These are phyloP conservation scores for Spergularia marina DNA, from an alignment of 148 eudicot genomes.

Conservation along the genomic window DNA sequence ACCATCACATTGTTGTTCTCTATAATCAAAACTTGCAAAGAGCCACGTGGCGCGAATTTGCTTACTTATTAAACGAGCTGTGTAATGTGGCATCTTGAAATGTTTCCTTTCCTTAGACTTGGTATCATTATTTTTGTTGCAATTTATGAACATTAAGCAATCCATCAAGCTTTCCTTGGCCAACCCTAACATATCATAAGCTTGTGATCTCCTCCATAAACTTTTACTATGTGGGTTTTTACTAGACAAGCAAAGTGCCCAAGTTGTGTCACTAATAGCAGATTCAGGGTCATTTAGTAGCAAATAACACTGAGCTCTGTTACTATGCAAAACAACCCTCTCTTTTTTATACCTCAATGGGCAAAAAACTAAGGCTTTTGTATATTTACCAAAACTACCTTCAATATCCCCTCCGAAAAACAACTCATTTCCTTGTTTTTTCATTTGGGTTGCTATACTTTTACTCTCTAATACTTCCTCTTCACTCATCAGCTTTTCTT, in stretches of 20 bases:
- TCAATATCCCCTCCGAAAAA: conserved; percentile 55
- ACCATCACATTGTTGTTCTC: neutral
- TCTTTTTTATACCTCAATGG: conserved; percentile 64
- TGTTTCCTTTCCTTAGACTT: conserved; percentile 22
- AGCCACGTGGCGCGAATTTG: conserved; percentile 75
- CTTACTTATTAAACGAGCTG: conserved; percentile 60
- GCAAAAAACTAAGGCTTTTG: conserved; percentile 63
- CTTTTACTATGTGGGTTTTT: conserved; percentile 70
- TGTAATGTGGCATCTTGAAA: conserved; percentile 51
- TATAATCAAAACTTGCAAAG: conserved; percentile 32
- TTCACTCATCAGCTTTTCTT: conserved; percentile 42
- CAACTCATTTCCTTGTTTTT: conserved; percentile 62
- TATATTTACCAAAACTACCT: conserved; percentile 51
- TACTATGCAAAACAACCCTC: conserved; percentile 70
- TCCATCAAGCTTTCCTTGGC: conserved; percentile 86
- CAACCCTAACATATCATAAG: conserved; percentile 79
- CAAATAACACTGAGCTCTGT: conserved; percentile 82
- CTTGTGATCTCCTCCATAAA: conserved; percentile 91
- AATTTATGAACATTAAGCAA: conserved; percentile 61
- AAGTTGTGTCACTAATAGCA: conserved; percentile 72
- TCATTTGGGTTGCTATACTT: conserved; percentile 41
- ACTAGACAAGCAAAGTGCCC: conserved; percentile 58
- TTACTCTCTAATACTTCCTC: conserved; percentile 50
- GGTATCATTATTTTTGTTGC: conserved; percentile 18
- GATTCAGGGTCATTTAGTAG: conserved; percentile 42